A percentile compares a stretch with the other conserved stretches of the same genome.
Evolutionary conservation across 2,329 filamentous ascomycete species (phyloP).

Genomic region (Diaporthe helianthi): DNA sequence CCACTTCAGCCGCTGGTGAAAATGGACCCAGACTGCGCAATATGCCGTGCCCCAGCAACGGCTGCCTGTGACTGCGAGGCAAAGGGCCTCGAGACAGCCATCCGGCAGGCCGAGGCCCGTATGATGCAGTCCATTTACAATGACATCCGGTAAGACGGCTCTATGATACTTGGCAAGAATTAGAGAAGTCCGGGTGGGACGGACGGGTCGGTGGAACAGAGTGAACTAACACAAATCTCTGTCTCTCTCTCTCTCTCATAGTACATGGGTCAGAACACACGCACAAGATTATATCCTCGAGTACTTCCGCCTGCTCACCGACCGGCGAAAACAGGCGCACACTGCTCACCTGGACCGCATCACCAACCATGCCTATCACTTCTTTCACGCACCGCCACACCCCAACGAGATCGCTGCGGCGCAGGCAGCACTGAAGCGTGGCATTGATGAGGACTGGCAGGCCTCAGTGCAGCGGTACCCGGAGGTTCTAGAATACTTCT

Average conservation of each 20-base stretch:
- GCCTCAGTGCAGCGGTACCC: constrained; percentile 78
- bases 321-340: constrained; percentile 66
- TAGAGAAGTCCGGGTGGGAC: neutral
- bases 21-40: constrained; percentile 75
- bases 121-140: constrained; percentile 70
- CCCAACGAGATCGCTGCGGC: constrained; percentile 69
- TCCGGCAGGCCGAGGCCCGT: constrained; percentile 67
- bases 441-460: constrained; percentile 82
- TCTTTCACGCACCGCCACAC: constrained; percentile 64
- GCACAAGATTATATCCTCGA: constrained; percentile 73
- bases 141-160: constrained; percentile 64
- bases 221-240: constrained; percentile 12
- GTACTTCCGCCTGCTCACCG: constrained; percentile 68
- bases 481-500: constrained; percentile 84
- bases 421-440: constrained; percentile 71
- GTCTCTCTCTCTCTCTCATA: constrained; percentile 46
- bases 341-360: constrained; percentile 62
- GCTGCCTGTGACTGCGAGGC: constrained; percentile 71
- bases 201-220: neutral
- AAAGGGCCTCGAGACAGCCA: constrained; percentile 67
- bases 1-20: constrained; percentile 60
- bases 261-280: constrained; percentile 69
- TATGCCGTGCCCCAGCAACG: constrained; percentile 67
- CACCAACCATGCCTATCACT: constrained; percentile 61
- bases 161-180: neutral